A percentile compares a stretch with the other conserved stretches of the same genome.
phyloP scores from a whole-genome alignment of 371 early-diverging fungal species.

The Entomophthora muscae region DNA sequence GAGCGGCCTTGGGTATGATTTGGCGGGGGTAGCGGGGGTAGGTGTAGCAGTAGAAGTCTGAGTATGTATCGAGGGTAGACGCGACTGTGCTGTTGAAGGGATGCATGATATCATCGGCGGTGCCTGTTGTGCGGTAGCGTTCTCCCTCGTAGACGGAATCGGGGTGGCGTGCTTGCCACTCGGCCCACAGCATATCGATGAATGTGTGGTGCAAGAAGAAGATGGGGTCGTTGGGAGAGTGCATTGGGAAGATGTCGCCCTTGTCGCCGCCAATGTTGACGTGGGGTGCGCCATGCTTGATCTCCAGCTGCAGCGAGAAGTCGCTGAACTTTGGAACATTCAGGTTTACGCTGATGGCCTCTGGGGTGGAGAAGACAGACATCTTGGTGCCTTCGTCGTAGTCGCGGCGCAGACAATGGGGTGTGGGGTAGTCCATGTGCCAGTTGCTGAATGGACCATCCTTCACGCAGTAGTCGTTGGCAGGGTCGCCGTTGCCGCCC shows the following conservation, averaged over 20 bases:
- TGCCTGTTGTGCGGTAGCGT: too few relatives aligned
- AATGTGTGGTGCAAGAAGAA: constrained; percentile 15
- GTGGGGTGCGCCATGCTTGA: constrained; percentile 21
- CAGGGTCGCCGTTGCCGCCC: constrained; percentile 3
- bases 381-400: constrained; percentile 15
- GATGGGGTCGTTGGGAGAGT: constrained; percentile 22
- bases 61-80: not conserved
- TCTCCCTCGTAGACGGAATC: too few relatives aligned
- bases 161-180: constrained; percentile 9
- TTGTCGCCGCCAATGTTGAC: constrained; percentile 13
- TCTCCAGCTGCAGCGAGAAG: constrained; percentile 22
- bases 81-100: not conserved
- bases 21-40: not conserved
- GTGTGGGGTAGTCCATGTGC: constrained; percentile 4
- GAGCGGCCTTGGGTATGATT: not conserved
- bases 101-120: too few relatives aligned
- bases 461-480: constrained; percentile 8
- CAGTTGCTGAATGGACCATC: constrained; percentile 6
- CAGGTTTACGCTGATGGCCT: constrained; percentile 16
- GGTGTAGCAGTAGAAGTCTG: not conserved
- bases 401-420: constrained; percentile 17
- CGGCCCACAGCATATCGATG: constrained; percentile 12
- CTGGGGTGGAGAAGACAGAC: constrained; percentile 17
- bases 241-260: constrained; percentile 21
- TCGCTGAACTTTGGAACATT: constrained; percentile 11